Percentiles rank a stretch among this genome's conserved stretches.
These are phyloP conservation scores for Polytrichum formosum DNA, from an alignment of 225 moss, liverwort and hornwort species.

Conservation along the genomic window DNA sequence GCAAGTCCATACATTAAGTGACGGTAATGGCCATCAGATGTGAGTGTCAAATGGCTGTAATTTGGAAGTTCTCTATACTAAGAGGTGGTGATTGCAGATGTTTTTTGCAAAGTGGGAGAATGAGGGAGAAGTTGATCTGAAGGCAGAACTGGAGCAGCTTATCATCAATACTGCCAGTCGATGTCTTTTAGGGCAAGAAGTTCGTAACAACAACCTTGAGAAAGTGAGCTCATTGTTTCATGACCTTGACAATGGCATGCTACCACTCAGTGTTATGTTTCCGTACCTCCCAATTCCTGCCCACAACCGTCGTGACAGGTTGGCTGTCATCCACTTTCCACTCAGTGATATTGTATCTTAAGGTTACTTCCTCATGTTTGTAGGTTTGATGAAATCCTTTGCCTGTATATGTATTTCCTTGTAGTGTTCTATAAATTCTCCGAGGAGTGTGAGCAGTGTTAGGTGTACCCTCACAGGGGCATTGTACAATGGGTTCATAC, in stretches of 20 bases:
- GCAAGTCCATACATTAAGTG: no score
- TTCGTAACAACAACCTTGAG: constrained; percentile 79
- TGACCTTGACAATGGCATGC: constrained; percentile 95
- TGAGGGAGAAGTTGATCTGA: constrained; percentile 81
- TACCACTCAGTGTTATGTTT: constrained; percentile 82
- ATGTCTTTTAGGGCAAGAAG: constrained; percentile 87
- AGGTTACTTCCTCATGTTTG: no score
- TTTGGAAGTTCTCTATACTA: neutral
- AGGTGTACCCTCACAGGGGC: no score
- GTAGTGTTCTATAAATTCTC: no score
- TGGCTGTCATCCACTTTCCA: constrained; percentile 1
- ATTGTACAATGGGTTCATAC: no score
- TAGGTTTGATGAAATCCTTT: no score
- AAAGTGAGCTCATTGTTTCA: constrained; percentile 82
- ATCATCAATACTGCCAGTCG: constrained; percentile 92
- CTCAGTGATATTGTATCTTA: no score
- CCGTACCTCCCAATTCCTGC: constrained; percentile 93
- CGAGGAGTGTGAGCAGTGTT: no score
- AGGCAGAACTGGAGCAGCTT: constrained; percentile 73
- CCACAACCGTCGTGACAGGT: constrained; percentile 85
- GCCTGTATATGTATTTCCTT: no score
- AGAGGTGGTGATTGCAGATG: constrained; percentile 37
- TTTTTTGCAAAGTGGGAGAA: constrained; percentile 79
- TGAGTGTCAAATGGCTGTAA: no score
- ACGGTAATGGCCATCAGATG: no score